Conservation (phyloP, 2,329 filamentous ascomycete species). For the Fusarium continuum region DNA sequence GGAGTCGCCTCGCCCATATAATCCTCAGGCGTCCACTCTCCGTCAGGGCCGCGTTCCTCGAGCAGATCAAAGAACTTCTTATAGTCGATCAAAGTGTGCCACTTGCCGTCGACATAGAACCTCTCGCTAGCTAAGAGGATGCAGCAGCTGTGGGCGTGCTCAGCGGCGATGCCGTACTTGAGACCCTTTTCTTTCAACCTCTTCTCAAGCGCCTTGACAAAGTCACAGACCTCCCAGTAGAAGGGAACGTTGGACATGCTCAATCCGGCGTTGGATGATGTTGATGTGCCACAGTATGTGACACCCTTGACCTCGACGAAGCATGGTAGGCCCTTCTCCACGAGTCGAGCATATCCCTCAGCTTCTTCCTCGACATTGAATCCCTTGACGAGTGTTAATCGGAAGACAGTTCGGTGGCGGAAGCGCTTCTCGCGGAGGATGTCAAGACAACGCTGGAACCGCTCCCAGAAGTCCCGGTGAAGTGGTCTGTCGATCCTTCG, state of each 20-base stretch:
- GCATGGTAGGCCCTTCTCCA: conserved; percentile 85
- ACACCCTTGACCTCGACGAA: conserved; percentile 98
- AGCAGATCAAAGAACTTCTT: conserved; percentile 85
- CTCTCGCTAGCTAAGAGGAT: conserved; percentile 84
- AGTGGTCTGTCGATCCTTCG: conserved; percentile 90
- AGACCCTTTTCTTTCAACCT: conserved; percentile 76
- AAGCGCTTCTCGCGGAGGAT: conserved; percentile 86
- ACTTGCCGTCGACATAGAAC: conserved; percentile 79
- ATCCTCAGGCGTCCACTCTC: conserved; percentile 85
- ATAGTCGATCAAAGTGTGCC: conserved; percentile 94
- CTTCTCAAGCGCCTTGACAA: conserved; percentile 78
- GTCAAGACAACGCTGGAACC: conserved; percentile 89
- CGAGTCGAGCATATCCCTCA: conserved; percentile 86
- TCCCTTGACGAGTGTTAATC: conserved; percentile 93
- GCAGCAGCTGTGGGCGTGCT: conserved; percentile 95
- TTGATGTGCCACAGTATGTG: conserved; percentile 93
- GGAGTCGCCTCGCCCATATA: conserved; percentile 87
- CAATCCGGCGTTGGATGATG: conserved; percentile 82
- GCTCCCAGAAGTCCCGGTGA: conserved; percentile 97
- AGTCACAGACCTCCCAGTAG: conserved; percentile 87
- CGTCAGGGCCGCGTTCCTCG: conserved; percentile 71
- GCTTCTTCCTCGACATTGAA: conserved; percentile 98
- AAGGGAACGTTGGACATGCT: conserved; percentile 99
- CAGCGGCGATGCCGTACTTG: conserved; percentile 89
- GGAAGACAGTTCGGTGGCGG: conserved; percentile 91